phyloP scores from a whole-genome alignment of 257 asterid genomes.

The Solanum habrochaites region DNA sequence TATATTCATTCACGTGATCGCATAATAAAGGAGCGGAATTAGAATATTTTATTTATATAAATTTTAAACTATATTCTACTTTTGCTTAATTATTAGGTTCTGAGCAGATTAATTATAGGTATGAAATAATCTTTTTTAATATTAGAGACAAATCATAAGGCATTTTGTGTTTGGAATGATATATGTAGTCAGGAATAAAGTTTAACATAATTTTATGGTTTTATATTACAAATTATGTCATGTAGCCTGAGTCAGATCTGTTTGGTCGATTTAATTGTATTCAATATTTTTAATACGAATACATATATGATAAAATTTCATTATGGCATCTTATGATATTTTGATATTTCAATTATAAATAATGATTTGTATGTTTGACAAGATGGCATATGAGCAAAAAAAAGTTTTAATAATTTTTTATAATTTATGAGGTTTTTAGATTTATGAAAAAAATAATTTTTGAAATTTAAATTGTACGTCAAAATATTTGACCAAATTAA shows the following conservation, averaged over 20 bases:
- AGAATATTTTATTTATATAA: too few relatives aligned
- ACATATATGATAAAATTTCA: too few relatives aligned
- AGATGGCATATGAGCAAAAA: neutral
- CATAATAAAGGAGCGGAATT: too few relatives aligned
- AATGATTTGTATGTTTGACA: neutral
- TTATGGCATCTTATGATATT: neutral
- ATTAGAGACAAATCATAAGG: neutral
- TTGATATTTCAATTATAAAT: neutral
- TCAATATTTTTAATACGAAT: too few relatives aligned
- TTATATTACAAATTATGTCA: neutral
- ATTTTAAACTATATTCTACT: neutral
- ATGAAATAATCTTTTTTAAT: too few relatives aligned
- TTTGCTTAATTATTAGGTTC: neutral
- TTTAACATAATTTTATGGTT: neutral
- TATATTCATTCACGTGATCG: neutral
- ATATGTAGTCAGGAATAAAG: neutral
- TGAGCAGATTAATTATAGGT: too few relatives aligned
- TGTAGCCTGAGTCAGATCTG: neutral
- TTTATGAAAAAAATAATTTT: too few relatives aligned
- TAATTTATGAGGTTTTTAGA: too few relatives aligned
- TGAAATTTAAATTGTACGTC: too few relatives aligned
- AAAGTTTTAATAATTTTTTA: neutral
- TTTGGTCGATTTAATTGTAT: too few relatives aligned
- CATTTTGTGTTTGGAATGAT: neutral
- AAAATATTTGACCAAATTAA: too few relatives aligned